Conservation (phyloP, 257 asterid species). For the Solanum etuberosum region DNA sequence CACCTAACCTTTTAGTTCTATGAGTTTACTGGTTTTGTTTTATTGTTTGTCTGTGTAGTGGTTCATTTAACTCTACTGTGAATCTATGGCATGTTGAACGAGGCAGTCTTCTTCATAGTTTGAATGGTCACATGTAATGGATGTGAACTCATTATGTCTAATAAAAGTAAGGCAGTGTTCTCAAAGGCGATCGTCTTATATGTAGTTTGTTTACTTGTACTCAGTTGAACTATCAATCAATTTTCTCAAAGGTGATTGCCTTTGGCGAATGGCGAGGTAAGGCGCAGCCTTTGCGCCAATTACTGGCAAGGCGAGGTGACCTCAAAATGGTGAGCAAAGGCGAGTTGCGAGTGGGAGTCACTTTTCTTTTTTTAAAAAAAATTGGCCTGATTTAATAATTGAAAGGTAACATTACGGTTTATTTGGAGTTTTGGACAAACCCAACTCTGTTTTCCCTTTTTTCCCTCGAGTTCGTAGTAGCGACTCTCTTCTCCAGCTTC, state of each 20-base stretch:
- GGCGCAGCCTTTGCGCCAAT: background rate
- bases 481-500: background rate
- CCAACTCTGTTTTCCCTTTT: no score
- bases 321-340: background rate
- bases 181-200: background rate
- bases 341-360: no score
- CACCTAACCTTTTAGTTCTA: background rate
- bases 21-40: background rate
- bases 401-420: background rate
- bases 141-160: no score
- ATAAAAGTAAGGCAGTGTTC: no score
- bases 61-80: no score
- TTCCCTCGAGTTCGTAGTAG: background rate
- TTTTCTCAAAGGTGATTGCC: no score
- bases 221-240: background rate
- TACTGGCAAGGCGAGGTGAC: background rate
- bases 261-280: background rate
- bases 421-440: background rate
- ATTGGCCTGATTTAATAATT: no score
- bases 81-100: no score
- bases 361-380: background rate
- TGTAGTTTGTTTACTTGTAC: background rate
- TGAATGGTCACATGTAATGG: no score
- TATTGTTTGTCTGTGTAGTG: background rate
- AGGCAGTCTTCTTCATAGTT: no score